Conservation (phyloP, 257 asterid genomes). For the Solanum chiquidenum region DNA sequence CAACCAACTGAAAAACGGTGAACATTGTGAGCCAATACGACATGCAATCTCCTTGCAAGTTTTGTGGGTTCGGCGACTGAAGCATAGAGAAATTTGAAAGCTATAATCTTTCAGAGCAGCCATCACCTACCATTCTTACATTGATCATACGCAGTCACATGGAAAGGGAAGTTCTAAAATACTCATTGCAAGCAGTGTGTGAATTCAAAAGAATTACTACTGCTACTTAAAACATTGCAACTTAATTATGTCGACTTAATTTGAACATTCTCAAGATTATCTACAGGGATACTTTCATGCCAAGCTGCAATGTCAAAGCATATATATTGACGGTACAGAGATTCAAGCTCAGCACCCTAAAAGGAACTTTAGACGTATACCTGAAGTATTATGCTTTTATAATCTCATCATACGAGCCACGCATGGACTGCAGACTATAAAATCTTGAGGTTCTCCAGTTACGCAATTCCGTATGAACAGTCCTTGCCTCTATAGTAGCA, state of each 20-base stretch:
- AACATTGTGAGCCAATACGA: neutral
- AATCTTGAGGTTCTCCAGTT: slow-evolving; percentile 17
- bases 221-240: neutral
- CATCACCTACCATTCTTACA: neutral
- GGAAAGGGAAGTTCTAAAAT: neutral
- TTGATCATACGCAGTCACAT: neutral
- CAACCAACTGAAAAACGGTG: neutral
- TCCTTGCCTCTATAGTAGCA: slow-evolving; percentile 19
- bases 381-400: slow-evolving; percentile 30
- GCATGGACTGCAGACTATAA: slow-evolving; percentile 15
- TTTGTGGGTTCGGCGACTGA: neutral
- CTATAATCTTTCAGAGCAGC: neutral
- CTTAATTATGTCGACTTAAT: neutral
- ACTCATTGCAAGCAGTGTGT: neutral
- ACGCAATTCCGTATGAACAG: slow-evolving; percentile 41
- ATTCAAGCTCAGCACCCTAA: slow-evolving; percentile 15
- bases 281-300: slow-evolving; percentile 5
- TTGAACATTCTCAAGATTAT: neutral
- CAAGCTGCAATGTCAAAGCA: slow-evolving; percentile 3
- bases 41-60: neutral
- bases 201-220: neutral
- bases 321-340: slow-evolving; percentile 1
- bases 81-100: neutral
- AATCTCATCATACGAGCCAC: slow-evolving; percentile 22
- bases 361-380: slow-evolving; percentile 16